Conservation (phyloP, 1,284 basidiomycete species). For the Athelia sp. region DNA sequence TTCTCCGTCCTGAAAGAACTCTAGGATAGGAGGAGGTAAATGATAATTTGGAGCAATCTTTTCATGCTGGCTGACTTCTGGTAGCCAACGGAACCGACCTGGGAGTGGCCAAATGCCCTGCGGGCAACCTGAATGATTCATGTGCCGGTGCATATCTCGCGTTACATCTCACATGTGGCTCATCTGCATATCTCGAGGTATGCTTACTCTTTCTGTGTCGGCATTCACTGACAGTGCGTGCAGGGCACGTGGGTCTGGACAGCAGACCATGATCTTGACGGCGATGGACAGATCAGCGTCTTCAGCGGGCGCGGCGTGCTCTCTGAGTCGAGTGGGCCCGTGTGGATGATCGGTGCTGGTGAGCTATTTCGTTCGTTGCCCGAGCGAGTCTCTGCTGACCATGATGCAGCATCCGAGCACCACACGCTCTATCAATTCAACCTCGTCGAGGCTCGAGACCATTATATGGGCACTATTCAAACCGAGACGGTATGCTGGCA, state of each 20-base stretch:
- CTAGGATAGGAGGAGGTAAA: slow-evolving; percentile 19
- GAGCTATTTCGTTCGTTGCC: not conserved
- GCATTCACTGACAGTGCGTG: slow-evolving; percentile 5
- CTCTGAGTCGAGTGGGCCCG: slow-evolving; percentile 45
- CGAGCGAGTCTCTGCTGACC: slow-evolving; percentile 21
- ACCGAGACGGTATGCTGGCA: slow-evolving; percentile 39
- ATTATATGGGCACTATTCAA: slow-evolving; percentile 50
- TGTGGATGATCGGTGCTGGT: slow-evolving; percentile 46
- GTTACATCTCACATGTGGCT: slow-evolving; percentile 43
- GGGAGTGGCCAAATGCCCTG: slow-evolving; percentile 30
- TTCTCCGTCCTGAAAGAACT: slow-evolving; percentile 29
- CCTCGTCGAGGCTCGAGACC: slow-evolving; percentile 40
- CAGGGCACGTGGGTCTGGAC: slow-evolving; percentile 56
- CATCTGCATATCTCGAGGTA: slow-evolving; percentile 49
- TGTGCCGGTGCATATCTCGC: slow-evolving; percentile 48
- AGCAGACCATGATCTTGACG: slow-evolving; percentile 50
- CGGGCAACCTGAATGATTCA: slow-evolving; percentile 20
- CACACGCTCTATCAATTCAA: slow-evolving; percentile 45
- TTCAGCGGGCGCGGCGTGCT: slow-evolving; percentile 50
- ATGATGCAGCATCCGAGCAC: slow-evolving; percentile 41
- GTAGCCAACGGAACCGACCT: slow-evolving; percentile 39
- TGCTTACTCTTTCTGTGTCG: slow-evolving; percentile 21
- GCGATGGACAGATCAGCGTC: slow-evolving; percentile 30
- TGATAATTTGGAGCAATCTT: slow-evolving; percentile 15
- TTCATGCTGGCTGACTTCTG: slow-evolving; percentile 30